Percentiles rank a stretch among this genome's conserved stretches.
These are phyloP conservation scores for Fonsecaea erecta DNA, from an alignment of 2,329 filamentous ascomycete genomes.

Conservation along the genomic window DNA sequence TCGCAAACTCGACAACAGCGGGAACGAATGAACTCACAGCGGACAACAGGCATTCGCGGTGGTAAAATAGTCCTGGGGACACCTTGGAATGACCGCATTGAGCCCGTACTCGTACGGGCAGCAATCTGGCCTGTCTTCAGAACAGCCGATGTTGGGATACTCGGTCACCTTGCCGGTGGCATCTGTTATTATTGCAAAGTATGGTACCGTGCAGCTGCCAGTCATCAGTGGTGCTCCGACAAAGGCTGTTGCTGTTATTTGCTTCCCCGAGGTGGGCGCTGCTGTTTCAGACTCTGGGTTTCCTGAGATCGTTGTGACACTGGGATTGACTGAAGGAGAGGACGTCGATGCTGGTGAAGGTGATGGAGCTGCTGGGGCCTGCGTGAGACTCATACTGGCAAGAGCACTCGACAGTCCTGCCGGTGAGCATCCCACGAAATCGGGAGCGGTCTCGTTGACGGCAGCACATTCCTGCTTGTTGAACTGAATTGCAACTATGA, in stretches of 20 bases:
- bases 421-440: conserved; percentile 40
- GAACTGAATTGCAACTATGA: conserved; percentile 38
- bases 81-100: conserved; percentile 34
- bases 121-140: conserved; percentile 31
- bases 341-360: conserved; percentile 11
- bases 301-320: conserved; percentile 30
- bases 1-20: neutral
- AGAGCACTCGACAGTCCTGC: conserved; percentile 29
- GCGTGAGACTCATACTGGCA: conserved; percentile 25
- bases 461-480: conserved; percentile 37
- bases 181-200: conserved; percentile 36
- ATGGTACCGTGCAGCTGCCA: conserved; percentile 37
- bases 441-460: conserved; percentile 38
- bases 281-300: conserved; percentile 24
- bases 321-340: conserved; percentile 22
- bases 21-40: conserved; percentile 28
- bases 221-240: conserved; percentile 35
- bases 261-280: conserved; percentile 18
- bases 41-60: conserved; percentile 38
- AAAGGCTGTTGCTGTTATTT: conserved; percentile 30
- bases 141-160: conserved; percentile 38
- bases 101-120: conserved; percentile 33
- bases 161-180: conserved; percentile 23
- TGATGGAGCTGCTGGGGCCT: conserved; percentile 16
- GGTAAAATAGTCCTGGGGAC: conserved; percentile 38